Evolutionary conservation across 768 basidiomycete species (phyloP), one percentile per base, ranked within the genome.

Genomic region (Lactifluus pinguis): DNA sequence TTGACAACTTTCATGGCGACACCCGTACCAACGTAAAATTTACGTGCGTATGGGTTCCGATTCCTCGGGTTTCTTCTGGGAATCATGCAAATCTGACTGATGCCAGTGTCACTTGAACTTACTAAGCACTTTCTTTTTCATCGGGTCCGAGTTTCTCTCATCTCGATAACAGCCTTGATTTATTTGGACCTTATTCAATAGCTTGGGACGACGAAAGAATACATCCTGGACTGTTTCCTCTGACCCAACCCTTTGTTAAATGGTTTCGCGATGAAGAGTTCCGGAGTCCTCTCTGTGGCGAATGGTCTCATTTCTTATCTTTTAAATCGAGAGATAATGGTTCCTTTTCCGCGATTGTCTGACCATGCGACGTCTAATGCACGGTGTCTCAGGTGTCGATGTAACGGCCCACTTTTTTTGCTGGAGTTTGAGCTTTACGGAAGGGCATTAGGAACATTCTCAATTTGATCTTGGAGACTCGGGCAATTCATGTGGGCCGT

Each of bases 391-490:
- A 69, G 67, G 44, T 68, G 67, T 57, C 67, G 61, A 30, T 70
- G 70, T 5, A 73, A 72, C 2, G 25, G 25, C 25, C 25, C 9
- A 63, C 74, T 6, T 70, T 6, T 70, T 17, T 73, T 71, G 41
- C 63, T 75, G 47, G 74, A 74, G 9, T 72, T 73, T 54, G 74
- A 72, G 6, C 62, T 73, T n/a, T 72, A 73, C 36, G 73, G 70
- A 7, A 11, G 29, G 74, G 68, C 14, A 59, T 72, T 8, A 67
- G 70, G 1, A 42, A 6, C 41, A 42, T 17, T 17, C 17, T 6
- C 41, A 41, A 68, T 11, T 7, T 38, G 38, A 9, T 34, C 32
- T 2, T 34, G 69, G 15, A 70, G 73, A 53, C 63, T 72, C 41
- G 71, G 74, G 9, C 53, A 66, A 17, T 36, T 44, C 9, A 72